Evolutionary conservation across 176 grass and related monocot genomes (phyloP).

Genomic region (Zea mays): Zm-B73-REFERENCE-NAM-5.0 NC_050098.1:229360001-229360500

Average conservation of each 20-base stretch:
- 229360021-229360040: constrained; percentile 67
- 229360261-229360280: constrained; percentile 46
- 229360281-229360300: constrained; percentile 84
- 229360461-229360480: constrained; percentile 65
- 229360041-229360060: constrained; percentile 73
- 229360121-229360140: constrained; percentile 81
- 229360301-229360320: constrained; percentile 68
- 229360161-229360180: constrained; percentile 81
- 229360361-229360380: constrained; percentile 66
- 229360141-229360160: constrained; percentile 60
- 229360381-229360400: constrained; percentile 86
- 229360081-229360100: constrained; percentile 59
- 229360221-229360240: constrained; percentile 9
- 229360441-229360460: constrained; percentile 75
- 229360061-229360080: constrained; percentile 65
- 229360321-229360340: constrained; percentile 66
- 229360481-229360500: constrained; percentile 69
- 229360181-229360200: constrained; percentile 44
- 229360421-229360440: constrained; percentile 78
- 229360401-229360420: constrained; percentile 63
- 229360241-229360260: constrained; percentile 28
- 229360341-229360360: constrained; percentile 58
- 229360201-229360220: not conserved
- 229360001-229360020: constrained; percentile 67
- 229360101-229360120: constrained; percentile 74